Conservation (phyloP, 345 rosid genomes). For the Turritis glabra region DNA sequence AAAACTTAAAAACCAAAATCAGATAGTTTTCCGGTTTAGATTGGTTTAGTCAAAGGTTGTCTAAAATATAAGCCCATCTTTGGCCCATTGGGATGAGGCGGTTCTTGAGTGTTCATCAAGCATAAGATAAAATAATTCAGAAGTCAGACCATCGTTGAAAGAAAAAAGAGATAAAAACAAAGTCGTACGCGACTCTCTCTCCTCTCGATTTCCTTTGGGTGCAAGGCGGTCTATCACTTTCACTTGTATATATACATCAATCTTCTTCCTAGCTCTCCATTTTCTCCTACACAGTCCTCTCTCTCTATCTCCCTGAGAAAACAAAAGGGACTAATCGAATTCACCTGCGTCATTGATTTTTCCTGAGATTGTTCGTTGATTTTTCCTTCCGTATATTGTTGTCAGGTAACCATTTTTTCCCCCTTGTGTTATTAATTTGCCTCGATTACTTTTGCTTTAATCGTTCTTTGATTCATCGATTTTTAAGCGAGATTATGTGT, state of each 20-base stretch:
- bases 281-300: conserved; percentile 8
- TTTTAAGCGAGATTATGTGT: neutral
- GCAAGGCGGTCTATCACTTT: conserved; percentile 33
- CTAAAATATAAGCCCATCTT: conserved; percentile 1
- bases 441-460: neutral
- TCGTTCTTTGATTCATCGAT: neutral
- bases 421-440: neutral
- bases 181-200: conserved; percentile 23
- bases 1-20: neutral
- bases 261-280: conserved; percentile 28
- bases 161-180: neutral
- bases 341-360: conserved; percentile 17
- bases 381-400: neutral
- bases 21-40: neutral
- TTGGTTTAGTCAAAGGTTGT: neutral
- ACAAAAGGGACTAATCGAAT: neutral
- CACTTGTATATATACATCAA: neutral
- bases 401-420: conserved; percentile 12
- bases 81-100: conserved; percentile 17
- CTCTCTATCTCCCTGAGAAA: conserved; percentile 14
- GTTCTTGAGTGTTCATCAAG: conserved; percentile 34
- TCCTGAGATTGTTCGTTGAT: conserved; percentile 13
- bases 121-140: neutral
- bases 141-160: neutral
- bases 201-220: conserved; percentile 16